Conservation (phyloP, 1,139 yeast species). For the Torulaspora globosa region DNA sequence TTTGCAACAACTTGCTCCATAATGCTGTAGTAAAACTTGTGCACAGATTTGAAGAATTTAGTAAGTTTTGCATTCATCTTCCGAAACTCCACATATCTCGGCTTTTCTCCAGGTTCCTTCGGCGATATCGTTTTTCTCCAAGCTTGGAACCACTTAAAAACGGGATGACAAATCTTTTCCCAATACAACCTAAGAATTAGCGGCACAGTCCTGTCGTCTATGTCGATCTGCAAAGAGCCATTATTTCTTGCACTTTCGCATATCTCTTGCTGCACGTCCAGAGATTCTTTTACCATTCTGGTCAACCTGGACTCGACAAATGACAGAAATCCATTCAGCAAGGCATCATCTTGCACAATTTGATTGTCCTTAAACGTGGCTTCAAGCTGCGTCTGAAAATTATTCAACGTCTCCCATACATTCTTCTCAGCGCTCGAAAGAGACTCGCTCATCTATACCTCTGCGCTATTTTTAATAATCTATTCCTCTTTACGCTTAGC, state of each 20-base stretch:
- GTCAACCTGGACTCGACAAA: slow-evolving; percentile 31
- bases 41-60: slow-evolving; percentile 46
- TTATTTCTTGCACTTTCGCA: slow-evolving; percentile 3
- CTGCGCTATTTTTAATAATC: slow-evolving; percentile 6
- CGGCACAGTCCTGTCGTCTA: slow-evolving; percentile 25
- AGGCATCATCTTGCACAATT: slow-evolving; percentile 29
- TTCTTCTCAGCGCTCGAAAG: slow-evolving; percentile 15
- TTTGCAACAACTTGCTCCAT: slow-evolving; percentile 31
- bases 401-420: slow-evolving; percentile 18
- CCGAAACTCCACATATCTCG: slow-evolving; percentile 50
- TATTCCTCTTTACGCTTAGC: slow-evolving; percentile 4
- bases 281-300: slow-evolving; percentile 12
- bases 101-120: slow-evolving; percentile 27
- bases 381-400: slow-evolving; percentile 24
- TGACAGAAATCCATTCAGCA: slow-evolving; percentile 31
- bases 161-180: slow-evolving; percentile 62
- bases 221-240: not conserved
- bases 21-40: slow-evolving; percentile 45
- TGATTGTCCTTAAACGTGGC: slow-evolving; percentile 27
- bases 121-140: slow-evolving; percentile 28
- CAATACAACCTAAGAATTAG: slow-evolving; percentile 47
- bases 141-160: slow-evolving; percentile 47
- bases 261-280: slow-evolving; percentile 8
- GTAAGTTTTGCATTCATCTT: slow-evolving; percentile 51
- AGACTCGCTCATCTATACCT: slow-evolving; percentile 14